Percentiles rank a stretch among this genome's conserved stretches.
Evolutionary conservation across 805 yeast genomes (phyloP).

Genomic region (Wickerhamiella galacta): DNA sequence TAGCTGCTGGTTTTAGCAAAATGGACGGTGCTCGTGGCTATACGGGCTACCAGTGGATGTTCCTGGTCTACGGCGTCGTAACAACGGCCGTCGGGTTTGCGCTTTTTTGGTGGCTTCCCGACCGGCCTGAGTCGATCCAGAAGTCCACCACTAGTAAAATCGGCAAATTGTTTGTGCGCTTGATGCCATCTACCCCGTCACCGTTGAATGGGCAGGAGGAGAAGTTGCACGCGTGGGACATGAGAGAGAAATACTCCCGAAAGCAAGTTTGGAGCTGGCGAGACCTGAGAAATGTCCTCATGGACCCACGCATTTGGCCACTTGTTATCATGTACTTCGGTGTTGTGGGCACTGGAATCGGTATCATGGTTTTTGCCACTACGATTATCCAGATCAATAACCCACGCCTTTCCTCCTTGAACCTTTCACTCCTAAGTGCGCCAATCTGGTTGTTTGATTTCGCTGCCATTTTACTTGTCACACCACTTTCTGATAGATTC

Average conservation of each 20-base stretch:
- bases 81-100: conserved; percentile 48
- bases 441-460: conserved; percentile 85
- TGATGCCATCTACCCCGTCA: conserved; percentile 24
- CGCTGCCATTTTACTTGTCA: conserved; percentile 52
- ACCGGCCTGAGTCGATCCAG: conserved; percentile 33
- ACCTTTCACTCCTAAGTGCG: conserved; percentile 61
- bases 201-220: conserved; percentile 35
- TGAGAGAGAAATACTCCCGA: conserved; percentile 34
- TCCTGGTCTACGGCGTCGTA: conserved; percentile 55
- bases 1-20: conserved; percentile 74
- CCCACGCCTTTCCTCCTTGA: conserved; percentile 44
- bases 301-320: conserved; percentile 64
- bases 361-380: conserved; percentile 71
- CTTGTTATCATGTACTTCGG: conserved; percentile 78
- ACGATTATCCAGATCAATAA: conserved; percentile 52
- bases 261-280: conserved; percentile 37
- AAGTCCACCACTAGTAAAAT: not conserved
- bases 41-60: conserved; percentile 81
- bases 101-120: conserved; percentile 75
- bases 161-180: conserved; percentile 8
- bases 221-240: conserved; percentile 40
- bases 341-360: conserved; percentile 82
- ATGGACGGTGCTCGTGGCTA: conserved; percentile 57
- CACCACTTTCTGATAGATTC: conserved; percentile 65
- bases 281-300: conserved; percentile 38